Percentiles rank a stretch among this genome's conserved stretches.
These are phyloP conservation scores for Thymus mandschuricus DNA, from an alignment of 257 asterid species.

Conservation along the genomic window DNA sequence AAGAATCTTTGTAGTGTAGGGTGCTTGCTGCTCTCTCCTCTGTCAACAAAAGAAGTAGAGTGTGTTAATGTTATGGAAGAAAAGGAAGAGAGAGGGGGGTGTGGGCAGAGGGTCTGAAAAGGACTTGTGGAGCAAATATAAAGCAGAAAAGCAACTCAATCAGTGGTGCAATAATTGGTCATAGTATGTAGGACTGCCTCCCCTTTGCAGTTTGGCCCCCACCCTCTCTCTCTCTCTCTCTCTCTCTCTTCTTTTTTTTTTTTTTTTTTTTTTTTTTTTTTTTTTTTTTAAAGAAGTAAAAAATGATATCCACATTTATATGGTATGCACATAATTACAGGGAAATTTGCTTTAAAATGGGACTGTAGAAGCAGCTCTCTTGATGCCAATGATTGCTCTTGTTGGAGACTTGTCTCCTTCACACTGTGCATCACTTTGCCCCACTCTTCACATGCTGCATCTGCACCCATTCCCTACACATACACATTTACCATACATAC, in stretches of 20 bases:
- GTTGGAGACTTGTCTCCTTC: constrained; percentile 56
- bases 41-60: neutral
- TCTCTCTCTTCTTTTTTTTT: too few species aligned
- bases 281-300: too few species aligned
- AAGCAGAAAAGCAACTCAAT: constrained; percentile 37
- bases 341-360: constrained; percentile 20
- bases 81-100: constrained; percentile 21
- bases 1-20: too few species aligned
- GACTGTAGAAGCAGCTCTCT: constrained; percentile 28
- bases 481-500: neutral
- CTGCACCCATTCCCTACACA: neutral
- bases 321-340: neutral
- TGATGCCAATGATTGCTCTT: constrained; percentile 53
- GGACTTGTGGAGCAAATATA: constrained; percentile 27
- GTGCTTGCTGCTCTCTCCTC: neutral
- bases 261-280: too few species aligned
- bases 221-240: too few species aligned
- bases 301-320: too few species aligned
- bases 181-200: constrained; percentile 24
- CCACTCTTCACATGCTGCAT: constrained; percentile 30
- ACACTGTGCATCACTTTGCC: constrained; percentile 26
- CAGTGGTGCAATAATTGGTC: constrained; percentile 47
- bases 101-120: constrained; percentile 32
- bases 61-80: neutral
- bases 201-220: constrained; percentile 27